A percentile compares a stretch with the other conserved stretches of the same genome.
These are phyloP conservation scores for Sutorius australiensis DNA, from an alignment of 768 basidiomycete genomes.

Conservation along the genomic window DNA sequence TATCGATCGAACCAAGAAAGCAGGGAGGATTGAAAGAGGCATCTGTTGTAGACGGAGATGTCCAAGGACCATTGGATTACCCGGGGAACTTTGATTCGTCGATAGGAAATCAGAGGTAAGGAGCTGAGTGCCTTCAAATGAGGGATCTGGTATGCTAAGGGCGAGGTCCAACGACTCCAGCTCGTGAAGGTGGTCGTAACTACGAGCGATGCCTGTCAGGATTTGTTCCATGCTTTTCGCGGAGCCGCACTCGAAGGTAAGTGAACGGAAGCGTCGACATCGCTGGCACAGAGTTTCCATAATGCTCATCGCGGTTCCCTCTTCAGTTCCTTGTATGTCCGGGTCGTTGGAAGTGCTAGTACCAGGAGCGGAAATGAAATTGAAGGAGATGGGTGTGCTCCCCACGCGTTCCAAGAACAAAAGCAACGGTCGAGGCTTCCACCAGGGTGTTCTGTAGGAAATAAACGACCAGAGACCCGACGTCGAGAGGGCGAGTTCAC, in stretches of 20 bases:
- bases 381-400: constrained; percentile 33
- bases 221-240: constrained; percentile 29
- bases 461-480: constrained; percentile 46
- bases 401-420: constrained; percentile 37
- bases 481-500: constrained; percentile 39
- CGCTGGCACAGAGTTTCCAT: constrained; percentile 22
- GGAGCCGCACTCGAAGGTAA: constrained; percentile 33
- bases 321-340: constrained; percentile 18
- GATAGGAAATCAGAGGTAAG: constrained; percentile 19
- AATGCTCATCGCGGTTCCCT: constrained; percentile 21
- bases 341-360: constrained; percentile 3
- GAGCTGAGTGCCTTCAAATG: constrained; percentile 26
- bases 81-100: constrained; percentile 1
- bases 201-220: constrained; percentile 18
- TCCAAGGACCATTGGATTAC: constrained; percentile 13
- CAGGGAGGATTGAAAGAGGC: constrained; percentile 37
- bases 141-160: constrained; percentile 23
- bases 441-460: constrained; percentile 24
- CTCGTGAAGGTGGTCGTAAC: constrained; percentile 15
- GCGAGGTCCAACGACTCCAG: constrained; percentile 32
- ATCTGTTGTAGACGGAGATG: constrained; percentile 42
- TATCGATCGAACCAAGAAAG: constrained; percentile 37
- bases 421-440: constrained; percentile 22
- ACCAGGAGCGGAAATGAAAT: constrained; percentile 27
- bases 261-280: constrained; percentile 30